These are phyloP conservation scores for Dovyalis caffra DNA, from an alignment of 345 rosid genomes.

Conservation along the genomic window DNA sequence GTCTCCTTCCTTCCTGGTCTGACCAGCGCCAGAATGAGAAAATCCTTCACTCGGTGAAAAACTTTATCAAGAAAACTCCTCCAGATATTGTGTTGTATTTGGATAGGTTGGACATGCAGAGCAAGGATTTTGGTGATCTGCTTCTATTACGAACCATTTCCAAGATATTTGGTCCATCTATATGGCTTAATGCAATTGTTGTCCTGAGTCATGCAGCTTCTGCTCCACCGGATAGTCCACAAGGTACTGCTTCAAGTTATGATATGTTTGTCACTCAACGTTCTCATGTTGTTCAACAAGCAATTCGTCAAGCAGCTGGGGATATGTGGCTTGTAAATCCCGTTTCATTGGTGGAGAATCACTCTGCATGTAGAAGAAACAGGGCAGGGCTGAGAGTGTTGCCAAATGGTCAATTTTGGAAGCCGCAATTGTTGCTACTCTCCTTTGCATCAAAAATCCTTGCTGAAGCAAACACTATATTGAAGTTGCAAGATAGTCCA, in stretches of 20 bases:
- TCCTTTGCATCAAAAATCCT: conserved; percentile 95
- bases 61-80: conserved; percentile 78
- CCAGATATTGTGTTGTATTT: conserved; percentile 96
- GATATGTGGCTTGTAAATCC: conserved; percentile 99
- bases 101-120: conserved; percentile 93
- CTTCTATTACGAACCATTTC: conserved; percentile 90
- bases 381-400: conserved; percentile 95
- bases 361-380: conserved; percentile 94
- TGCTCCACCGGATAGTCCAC: conserved; percentile 98
- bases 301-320: conserved; percentile 98
- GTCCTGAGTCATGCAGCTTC: conserved; percentile 98
- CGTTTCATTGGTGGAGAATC: conserved; percentile 93
- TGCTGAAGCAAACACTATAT: conserved; percentile 81
- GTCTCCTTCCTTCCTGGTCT: conserved; percentile 88
- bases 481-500: conserved; percentile 80
- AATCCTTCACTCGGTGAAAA: conserved; percentile 75
- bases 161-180: conserved; percentile 86
- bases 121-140: conserved; percentile 89
- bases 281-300: conserved; percentile 90
- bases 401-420: conserved; percentile 99
- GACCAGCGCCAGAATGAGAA: conserved; percentile 90
- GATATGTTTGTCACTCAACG: conserved; percentile 98
- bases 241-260: conserved; percentile 88
- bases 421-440: conserved; percentile 87
- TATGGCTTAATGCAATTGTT: conserved; percentile 99